Conservation (phyloP, 257 asterid genomes). For the Marsdenia floribunda region DNA sequence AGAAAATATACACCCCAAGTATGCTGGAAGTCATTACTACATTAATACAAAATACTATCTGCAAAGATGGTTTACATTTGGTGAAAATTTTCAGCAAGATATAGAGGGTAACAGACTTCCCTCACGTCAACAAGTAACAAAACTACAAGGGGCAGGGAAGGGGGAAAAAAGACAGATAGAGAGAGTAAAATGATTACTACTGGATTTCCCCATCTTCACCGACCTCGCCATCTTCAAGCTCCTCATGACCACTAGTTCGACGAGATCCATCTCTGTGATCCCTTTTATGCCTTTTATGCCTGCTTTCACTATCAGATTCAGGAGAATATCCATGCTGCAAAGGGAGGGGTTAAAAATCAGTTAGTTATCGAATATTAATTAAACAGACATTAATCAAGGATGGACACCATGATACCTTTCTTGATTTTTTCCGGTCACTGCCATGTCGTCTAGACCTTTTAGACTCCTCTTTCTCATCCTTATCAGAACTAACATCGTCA, state of each 20-base stretch:
- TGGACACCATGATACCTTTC: constrained; percentile 48
- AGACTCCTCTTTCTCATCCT: constrained; percentile 78
- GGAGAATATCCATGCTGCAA: constrained; percentile 82
- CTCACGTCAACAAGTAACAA: not conserved
- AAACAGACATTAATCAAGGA: not conserved
- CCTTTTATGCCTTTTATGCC: constrained; percentile 66
- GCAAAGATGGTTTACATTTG: not conserved
- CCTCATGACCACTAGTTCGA: constrained; percentile 62
- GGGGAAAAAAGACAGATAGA: not conserved
- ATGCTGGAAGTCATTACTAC: not conserved
- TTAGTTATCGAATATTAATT: not conserved
- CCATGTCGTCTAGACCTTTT: constrained; percentile 81
- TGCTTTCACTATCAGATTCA: constrained; percentile 82
- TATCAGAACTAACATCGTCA: constrained; percentile 80
- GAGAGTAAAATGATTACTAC: constrained; percentile 18
- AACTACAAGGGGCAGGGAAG: not conserved
- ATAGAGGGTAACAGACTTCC: not conserved
- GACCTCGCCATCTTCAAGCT: constrained; percentile 97
- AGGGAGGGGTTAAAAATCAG: not conserved
- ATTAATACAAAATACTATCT: not conserved
- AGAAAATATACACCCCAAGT: not conserved
- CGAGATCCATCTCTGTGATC: constrained; percentile 66
- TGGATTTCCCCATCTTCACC: constrained; percentile 98
- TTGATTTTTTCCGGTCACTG: constrained; percentile 90
- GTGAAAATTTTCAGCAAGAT: not conserved